Evolutionary conservation across 2,329 filamentous ascomycete genomes (phyloP).

Genomic region (Trichoderma hamatum): DNA sequence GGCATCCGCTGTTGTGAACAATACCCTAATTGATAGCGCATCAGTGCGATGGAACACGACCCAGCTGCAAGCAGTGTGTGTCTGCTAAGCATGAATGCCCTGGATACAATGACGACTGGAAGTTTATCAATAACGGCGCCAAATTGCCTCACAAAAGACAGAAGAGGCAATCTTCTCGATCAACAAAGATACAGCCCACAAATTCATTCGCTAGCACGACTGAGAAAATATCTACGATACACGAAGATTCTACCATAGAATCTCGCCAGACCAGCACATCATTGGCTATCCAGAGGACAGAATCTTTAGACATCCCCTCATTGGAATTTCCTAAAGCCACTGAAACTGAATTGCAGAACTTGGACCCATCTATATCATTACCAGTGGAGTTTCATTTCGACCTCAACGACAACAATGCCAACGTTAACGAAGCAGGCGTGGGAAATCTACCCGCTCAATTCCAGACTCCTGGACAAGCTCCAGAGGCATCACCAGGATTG

Average conservation of each 20-base stretch:
- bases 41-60: slow-evolving; percentile 15
- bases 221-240: background rate
- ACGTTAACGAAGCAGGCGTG: background rate
- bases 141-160: slow-evolving; percentile 1
- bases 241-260: background rate
- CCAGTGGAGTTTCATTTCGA: background rate
- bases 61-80: slow-evolving; percentile 3
- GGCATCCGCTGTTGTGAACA: background rate
- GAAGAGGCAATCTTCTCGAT: background rate
- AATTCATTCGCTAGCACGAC: background rate
- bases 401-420: background rate
- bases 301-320: background rate
- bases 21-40: background rate
- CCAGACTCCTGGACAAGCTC: background rate
- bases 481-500: slow-evolving; percentile 1
- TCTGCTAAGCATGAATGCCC: slow-evolving; percentile 13
- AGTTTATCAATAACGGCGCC: slow-evolving; percentile 17
- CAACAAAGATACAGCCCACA: background rate
- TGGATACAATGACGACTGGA: slow-evolving; percentile 16
- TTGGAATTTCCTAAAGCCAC: background rate
- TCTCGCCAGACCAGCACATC: background rate
- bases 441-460: background rate
- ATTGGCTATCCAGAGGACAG: background rate
- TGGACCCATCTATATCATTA: background rate
- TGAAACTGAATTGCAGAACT: background rate